Percentiles rank a stretch among this genome's conserved stretches.
Conservation (phyloP, 2,329 filamentous ascomycete genomes). For the Fusarium fracticaudum region DNA sequence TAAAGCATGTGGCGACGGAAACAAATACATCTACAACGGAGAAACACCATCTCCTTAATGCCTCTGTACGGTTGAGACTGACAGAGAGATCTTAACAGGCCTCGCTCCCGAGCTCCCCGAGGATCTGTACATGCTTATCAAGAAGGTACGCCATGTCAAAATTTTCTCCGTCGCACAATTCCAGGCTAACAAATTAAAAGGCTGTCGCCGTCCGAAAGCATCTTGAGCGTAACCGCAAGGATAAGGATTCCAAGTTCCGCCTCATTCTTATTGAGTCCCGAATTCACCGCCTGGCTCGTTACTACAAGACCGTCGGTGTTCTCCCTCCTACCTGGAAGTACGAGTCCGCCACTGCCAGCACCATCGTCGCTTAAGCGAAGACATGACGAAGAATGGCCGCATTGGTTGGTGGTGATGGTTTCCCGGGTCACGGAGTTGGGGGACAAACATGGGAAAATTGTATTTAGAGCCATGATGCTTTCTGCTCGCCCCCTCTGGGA, state of each 20-base stretch:
- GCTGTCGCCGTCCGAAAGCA: slow-evolving; percentile 99
- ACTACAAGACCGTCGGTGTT: slow-evolving; percentile 96
- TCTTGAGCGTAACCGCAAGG: slow-evolving; percentile 99
- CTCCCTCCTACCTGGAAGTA: slow-evolving; percentile 97
- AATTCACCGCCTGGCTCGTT: slow-evolving; percentile 98
- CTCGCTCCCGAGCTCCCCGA: slow-evolving; percentile 98
- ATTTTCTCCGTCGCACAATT: neutral
- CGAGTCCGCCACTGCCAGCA: slow-evolving; percentile 96
- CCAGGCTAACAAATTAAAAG: slow-evolving; percentile 56
- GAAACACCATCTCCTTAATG: slow-evolving; percentile 54
- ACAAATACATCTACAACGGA: slow-evolving; percentile 43
- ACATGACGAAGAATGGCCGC: slow-evolving; percentile 30
- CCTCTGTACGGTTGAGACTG: slow-evolving; percentile 94
- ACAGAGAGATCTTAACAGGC: slow-evolving; percentile 91
- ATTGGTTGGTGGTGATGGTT: slow-evolving; percentile 47
- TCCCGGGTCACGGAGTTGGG: slow-evolving; percentile 57
- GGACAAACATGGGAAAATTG: slow-evolving; percentile 53
- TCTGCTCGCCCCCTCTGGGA: slow-evolving; percentile 49
- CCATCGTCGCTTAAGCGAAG: slow-evolving; percentile 82
- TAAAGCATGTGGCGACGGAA: slow-evolving; percentile 42
- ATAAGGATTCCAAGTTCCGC: slow-evolving; percentile 99
- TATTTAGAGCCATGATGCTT: slow-evolving; percentile 58
- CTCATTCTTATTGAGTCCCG: slow-evolving; percentile 99
- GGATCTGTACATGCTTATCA: slow-evolving; percentile 99
- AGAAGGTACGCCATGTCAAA: slow-evolving; percentile 76